Conservation (phyloP, 306 rosid species). For the Lotus japonicus region DNA sequence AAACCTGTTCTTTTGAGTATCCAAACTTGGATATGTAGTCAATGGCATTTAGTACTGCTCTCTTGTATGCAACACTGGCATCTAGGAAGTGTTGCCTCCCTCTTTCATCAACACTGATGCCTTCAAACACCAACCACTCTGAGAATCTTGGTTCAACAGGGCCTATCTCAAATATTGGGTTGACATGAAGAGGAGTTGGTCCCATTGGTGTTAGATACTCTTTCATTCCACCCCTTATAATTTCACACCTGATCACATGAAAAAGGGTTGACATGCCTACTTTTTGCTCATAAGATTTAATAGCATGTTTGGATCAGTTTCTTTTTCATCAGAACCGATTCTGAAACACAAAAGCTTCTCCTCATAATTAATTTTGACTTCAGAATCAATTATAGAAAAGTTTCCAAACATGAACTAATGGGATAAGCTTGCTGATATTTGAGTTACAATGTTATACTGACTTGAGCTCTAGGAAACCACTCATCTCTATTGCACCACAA, state of each 20-base stretch:
- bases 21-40: constrained; percentile 78
- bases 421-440: no score
- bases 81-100: constrained; percentile 83
- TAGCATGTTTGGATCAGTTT: no score
- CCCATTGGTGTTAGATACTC: constrained; percentile 99
- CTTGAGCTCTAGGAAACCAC: constrained; percentile 94
- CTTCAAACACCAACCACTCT: constrained; percentile 87
- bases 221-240: constrained; percentile 88
- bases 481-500: constrained; percentile 98
- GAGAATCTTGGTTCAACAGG: constrained; percentile 91
- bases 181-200: constrained; percentile 79
- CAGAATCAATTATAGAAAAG: no score
- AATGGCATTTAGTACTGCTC: constrained; percentile 71
- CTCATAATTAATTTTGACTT: no score
- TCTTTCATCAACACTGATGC: constrained; percentile 74
- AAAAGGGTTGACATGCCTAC: neutral
- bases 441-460: constrained; percentile 4
- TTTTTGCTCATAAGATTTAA: no score
- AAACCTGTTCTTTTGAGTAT: constrained; percentile 81
- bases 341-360: no score
- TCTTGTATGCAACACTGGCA: constrained; percentile 75
- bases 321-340: no score
- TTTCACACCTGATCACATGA: constrained; percentile 55
- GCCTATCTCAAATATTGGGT: constrained; percentile 86
- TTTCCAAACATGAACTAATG: no score